Conservation (phyloP, 2,329 filamentous ascomycete genomes). For the Aspergillus versicolor region DNA sequence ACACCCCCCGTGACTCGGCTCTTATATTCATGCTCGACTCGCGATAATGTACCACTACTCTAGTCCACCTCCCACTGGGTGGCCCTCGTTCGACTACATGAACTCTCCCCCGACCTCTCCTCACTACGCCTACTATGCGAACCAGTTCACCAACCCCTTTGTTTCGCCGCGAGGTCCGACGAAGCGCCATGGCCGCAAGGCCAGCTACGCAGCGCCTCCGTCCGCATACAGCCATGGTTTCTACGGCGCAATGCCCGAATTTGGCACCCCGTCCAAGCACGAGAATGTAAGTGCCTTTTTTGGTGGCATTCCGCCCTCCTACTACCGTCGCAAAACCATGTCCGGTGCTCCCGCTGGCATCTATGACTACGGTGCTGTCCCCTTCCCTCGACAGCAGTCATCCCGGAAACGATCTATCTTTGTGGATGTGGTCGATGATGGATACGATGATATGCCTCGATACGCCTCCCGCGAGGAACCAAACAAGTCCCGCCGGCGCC, state of each 20-base stretch:
- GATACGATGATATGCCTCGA: conserved; percentile 49
- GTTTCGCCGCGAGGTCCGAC: conserved; percentile 44
- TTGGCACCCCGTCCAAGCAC: conserved; percentile 55
- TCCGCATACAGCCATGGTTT: conserved; percentile 48
- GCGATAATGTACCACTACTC: conserved; percentile 49
- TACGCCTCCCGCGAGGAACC: conserved; percentile 47
- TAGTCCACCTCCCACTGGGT: conserved; percentile 46
- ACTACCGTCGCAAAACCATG: conserved; percentile 50
- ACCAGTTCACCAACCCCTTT: conserved; percentile 51
- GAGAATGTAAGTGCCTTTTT: conserved; percentile 67
- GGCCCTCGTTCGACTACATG: conserved; percentile 50
- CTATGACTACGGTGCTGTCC: conserved; percentile 16
- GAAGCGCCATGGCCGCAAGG: conserved; percentile 56
- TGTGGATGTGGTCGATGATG: conserved; percentile 57
- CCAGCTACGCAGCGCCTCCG: conserved; percentile 50
- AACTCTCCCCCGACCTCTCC: conserved; percentile 53
- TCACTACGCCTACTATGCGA: conserved; percentile 53
- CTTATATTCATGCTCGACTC: conserved; percentile 29
- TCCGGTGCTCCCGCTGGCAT: conserved; percentile 34
- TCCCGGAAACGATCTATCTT: conserved; percentile 55
- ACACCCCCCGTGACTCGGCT: conserved; percentile 13
- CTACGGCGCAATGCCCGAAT: conserved; percentile 48
- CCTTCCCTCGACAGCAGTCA: conserved; percentile 28
- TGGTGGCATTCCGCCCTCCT: conserved; percentile 35
- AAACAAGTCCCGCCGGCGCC: conserved; percentile 30